Conservation (phyloP, 1,284 basidiomycete genomes). For the Ceratorhiza oryzae-sativae region DNA sequence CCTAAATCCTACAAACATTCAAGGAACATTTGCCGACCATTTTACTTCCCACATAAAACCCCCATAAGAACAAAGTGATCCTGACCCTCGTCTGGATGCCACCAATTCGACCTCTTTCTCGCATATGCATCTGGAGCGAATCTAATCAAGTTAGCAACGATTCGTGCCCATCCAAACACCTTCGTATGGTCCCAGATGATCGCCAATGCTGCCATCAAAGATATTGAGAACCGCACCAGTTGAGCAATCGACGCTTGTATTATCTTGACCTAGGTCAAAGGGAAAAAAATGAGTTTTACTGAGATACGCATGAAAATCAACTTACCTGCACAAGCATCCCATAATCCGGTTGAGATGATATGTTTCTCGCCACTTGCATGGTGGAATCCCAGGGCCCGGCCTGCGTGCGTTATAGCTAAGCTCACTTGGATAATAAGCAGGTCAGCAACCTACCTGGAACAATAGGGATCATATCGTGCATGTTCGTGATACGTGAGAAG, state of each 20-base stretch:
- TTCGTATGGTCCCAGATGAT: slow-evolving; percentile 40
- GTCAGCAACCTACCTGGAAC: slow-evolving; percentile 53
- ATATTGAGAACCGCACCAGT: slow-evolving; percentile 31
- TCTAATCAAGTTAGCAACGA: slow-evolving; percentile 15
- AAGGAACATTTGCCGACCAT: too few relatives aligned
- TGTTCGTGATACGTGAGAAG: slow-evolving; percentile 61
- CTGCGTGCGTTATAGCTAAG: neutral
- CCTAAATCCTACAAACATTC: too few relatives aligned
- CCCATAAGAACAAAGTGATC: too few relatives aligned
- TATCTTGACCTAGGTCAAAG: slow-evolving; percentile 30
- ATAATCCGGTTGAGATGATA: slow-evolving; percentile 2
- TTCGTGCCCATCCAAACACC: slow-evolving; percentile 37
- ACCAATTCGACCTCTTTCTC: too few relatives aligned
- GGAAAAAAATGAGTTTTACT: neutral
- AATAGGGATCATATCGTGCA: slow-evolving; percentile 56
- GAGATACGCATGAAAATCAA: neutral
- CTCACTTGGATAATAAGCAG: neutral
- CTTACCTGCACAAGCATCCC: slow-evolving; percentile 29
- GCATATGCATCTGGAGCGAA: too few relatives aligned
- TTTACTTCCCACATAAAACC: too few relatives aligned
- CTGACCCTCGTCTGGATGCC: too few relatives aligned
- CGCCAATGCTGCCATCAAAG: slow-evolving; percentile 24
- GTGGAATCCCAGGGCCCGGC: slow-evolving; percentile 27
- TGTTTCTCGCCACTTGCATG: slow-evolving; percentile 37
- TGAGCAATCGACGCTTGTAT: slow-evolving; percentile 30